Evolutionary conservation across 73 alveolate genomes (phyloP), one percentile per base, ranked within the genome.

Genomic region (Halteria grandinella): DNA sequence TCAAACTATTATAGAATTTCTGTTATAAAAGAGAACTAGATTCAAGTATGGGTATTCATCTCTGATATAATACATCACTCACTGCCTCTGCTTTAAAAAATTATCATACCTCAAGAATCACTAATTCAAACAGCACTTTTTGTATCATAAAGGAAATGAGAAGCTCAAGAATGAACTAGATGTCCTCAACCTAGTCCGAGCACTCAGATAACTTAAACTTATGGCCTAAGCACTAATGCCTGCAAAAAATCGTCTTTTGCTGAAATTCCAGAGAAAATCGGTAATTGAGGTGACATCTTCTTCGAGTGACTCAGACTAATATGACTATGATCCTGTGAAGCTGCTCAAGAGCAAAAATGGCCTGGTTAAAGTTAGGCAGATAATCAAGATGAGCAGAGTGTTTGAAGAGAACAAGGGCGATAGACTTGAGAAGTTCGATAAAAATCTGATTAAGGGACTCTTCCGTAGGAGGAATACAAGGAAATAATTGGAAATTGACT

Each of bases 251-350:
- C 41, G 66, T 14, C 4, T 44, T 27, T 29, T 66, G 4, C 34
- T 66, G 20, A 66, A 66, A 44, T 66, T 66, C 80, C 47, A 66
- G 50, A 8, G 80, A 51, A 66, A 66, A 44, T 44, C 41, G 17
- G 24, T 66, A n/a, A 1, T 66, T 7, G 57, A 66, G 29, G 12
- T 53, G 4, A 33, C 7, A 18, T 33, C 55, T 33, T 57, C 73
- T 32, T 57, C 73, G 31, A 33, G 55, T 10, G 73, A 57, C 28
- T 57, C 73, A n/a, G 73, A 57, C 18, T 29, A 57, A 17, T 53
- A 57, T 29, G 34, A 57, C 5, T 57, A 11, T 31, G 73, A 57
- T 29, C n/a, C 73, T n/a, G 2, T 57, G 6, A 57, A 57, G 29
- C 18, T 57, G 5, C 5, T 57, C 17, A 21, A 57, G 14, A 31